Evolutionary conservation across 2,329 filamentous ascomycete genomes (phyloP).

Genomic region (Fusarium tuaranense): DNA sequence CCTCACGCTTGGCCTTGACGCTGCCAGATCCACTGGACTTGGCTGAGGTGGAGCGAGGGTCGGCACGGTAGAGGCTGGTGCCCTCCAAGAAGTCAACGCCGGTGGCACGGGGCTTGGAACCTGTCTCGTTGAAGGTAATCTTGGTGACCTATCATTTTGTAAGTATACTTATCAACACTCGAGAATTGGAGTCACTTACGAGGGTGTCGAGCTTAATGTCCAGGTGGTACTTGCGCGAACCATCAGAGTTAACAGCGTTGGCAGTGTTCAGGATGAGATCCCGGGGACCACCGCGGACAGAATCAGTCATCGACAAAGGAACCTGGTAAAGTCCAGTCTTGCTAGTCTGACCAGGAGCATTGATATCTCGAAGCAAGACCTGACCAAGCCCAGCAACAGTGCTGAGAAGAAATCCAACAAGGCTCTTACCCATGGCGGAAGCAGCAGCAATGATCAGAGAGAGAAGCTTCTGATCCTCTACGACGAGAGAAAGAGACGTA

Average conservation of each 20-base stretch:
- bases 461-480: constrained; percentile 46
- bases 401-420: constrained; percentile 28
- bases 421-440: constrained; percentile 42
- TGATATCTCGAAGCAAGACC: constrained; percentile 45
- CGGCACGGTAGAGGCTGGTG: constrained; percentile 37
- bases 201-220: constrained; percentile 44
- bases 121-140: constrained; percentile 50
- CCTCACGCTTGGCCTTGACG: constrained; percentile 44
- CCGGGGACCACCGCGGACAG: constrained; percentile 64
- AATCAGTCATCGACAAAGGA: constrained; percentile 65
- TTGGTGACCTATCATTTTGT: constrained; percentile 41
- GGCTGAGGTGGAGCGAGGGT: constrained; percentile 35
- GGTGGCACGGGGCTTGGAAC: constrained; percentile 45
- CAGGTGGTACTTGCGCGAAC: constrained; percentile 44
- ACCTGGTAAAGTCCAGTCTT: constrained; percentile 63
- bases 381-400: constrained; percentile 41
- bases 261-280: constrained; percentile 62
- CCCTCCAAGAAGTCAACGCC: constrained; percentile 50
- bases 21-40: constrained; percentile 12
- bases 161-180: background rate
- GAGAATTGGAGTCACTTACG: constrained; percentile 11
- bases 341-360: constrained; percentile 36
- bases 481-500: constrained; percentile 36
- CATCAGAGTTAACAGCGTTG: constrained; percentile 36
- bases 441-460: constrained; percentile 44